Conservation (phyloP, 371 early-diverging fungal genomes). For the Mucor sp. region DNA sequence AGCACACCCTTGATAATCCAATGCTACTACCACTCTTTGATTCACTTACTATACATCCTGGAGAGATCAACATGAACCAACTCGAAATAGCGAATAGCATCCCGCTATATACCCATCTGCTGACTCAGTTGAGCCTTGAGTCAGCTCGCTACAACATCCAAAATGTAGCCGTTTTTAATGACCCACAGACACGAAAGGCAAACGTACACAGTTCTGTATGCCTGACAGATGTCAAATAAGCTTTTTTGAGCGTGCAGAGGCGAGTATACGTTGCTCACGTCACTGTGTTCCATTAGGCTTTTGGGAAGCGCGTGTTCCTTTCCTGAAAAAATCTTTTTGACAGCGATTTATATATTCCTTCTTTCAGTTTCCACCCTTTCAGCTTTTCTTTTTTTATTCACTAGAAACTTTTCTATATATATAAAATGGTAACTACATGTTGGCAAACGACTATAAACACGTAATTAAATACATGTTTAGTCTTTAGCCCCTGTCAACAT, state of each 20-base stretch:
- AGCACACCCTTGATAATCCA: neutral
- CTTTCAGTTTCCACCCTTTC: neutral
- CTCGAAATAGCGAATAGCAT: neutral
- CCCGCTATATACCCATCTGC: neutral
- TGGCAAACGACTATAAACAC: neutral
- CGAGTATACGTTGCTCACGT: neutral
- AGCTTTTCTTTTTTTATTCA: neutral
- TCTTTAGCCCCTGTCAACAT: slow-evolving; percentile 80
- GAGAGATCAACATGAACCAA: neutral
- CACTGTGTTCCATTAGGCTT: neutral
- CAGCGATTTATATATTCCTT: slow-evolving; percentile 11
- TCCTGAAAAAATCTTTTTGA: slow-evolving; percentile 1
- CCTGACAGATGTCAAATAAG: neutral
- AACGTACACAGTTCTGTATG: neutral
- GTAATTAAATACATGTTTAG: slow-evolving; percentile 24
- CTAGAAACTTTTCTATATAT: neutral
- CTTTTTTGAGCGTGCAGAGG: neutral
- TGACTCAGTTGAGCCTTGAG: neutral
- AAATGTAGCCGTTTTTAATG: neutral
- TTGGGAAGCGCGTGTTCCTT: neutral
- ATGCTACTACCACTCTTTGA: neutral
- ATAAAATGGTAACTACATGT: neutral
- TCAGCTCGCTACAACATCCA: neutral
- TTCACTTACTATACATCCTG: neutral
- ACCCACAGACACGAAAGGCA: neutral